These are phyloP conservation scores for Sanguinoderma infundibulare DNA, from an alignment of 1,284 basidiomycete species.

Conservation along the genomic window DNA sequence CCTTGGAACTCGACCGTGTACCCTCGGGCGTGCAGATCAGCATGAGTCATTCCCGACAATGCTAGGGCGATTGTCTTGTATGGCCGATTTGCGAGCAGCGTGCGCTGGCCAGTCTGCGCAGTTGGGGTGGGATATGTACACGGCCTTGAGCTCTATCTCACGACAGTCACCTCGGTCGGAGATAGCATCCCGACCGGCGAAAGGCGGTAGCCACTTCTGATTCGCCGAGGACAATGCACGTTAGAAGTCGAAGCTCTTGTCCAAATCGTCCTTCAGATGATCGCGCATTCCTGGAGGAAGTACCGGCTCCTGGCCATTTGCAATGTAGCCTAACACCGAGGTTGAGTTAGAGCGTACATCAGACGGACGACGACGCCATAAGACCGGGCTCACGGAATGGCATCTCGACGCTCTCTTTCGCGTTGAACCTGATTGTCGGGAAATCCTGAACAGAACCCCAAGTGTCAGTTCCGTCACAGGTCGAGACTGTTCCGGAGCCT, in stretches of 20 bases:
- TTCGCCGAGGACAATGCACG: background rate
- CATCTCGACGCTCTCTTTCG: slow-evolving; percentile 91
- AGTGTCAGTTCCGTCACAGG: background rate
- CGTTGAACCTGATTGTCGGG: slow-evolving; percentile 87
- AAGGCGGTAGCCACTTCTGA: background rate
- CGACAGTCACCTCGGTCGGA: no score
- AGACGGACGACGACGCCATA: background rate
- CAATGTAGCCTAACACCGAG: slow-evolving; percentile 58
- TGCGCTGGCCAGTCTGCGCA: no score
- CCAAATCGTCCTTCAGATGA: slow-evolving; percentile 82
- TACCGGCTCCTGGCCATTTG: slow-evolving; percentile 59
- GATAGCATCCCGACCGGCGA: no score
- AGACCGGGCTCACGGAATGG: slow-evolving; percentile 74
- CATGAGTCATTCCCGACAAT: no score
- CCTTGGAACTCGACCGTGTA: no score
- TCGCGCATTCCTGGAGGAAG: slow-evolving; percentile 90
- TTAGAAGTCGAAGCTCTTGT: slow-evolving; percentile 85
- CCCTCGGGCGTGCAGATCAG: no score
- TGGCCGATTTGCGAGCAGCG: no score
- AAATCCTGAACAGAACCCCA: slow-evolving; percentile 65
- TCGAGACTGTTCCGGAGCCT: no score
- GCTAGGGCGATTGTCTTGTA: no score
- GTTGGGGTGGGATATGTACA: no score
- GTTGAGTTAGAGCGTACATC: background rate
- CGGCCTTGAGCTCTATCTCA: no score